A percentile compares a stretch with the other conserved stretches of the same genome.
These are phyloP conservation scores for Nemania abortiva DNA, from an alignment of 2,329 filamentous ascomycete genomes.

Conservation along the genomic window DNA sequence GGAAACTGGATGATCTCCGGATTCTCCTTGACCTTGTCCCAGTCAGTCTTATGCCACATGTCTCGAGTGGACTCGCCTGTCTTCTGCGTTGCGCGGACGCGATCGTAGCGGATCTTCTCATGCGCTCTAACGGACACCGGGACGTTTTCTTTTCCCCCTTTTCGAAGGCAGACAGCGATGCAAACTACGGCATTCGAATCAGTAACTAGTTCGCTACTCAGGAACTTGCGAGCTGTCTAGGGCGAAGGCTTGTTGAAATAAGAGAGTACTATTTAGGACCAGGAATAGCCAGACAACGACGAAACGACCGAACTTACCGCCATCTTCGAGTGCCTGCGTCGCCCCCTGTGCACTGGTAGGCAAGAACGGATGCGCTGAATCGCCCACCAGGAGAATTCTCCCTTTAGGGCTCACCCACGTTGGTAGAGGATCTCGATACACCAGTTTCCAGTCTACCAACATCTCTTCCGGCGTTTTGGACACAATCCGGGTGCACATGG, in stretches of 20 bases:
- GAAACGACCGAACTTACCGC: slow-evolving; percentile 38
- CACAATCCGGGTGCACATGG: slow-evolving; percentile 58
- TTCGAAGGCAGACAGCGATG: slow-evolving; percentile 59
- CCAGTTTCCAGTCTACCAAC: slow-evolving; percentile 64
- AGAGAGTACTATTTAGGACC: background rate
- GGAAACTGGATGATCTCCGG: slow-evolving; percentile 62
- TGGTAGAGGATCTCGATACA: slow-evolving; percentile 62
- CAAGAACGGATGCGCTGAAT: slow-evolving; percentile 64
- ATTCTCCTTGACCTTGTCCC: slow-evolving; percentile 61
- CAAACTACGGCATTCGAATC: slow-evolving; percentile 47
- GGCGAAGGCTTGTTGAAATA: background rate
- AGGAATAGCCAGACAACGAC: background rate
- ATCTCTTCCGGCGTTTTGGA: slow-evolving; percentile 57
- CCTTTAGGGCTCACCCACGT: slow-evolving; percentile 61
- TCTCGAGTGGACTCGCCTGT: slow-evolving; percentile 64
- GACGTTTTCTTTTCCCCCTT: slow-evolving; percentile 54
- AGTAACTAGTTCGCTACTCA: background rate
- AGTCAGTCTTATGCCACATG: slow-evolving; percentile 68
- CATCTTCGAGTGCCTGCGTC: slow-evolving; percentile 65
- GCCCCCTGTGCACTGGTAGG: slow-evolving; percentile 63
- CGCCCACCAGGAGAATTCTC: slow-evolving; percentile 61
- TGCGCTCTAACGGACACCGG: slow-evolving; percentile 58
- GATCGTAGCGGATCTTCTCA: slow-evolving; percentile 62
- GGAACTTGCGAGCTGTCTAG: background rate
- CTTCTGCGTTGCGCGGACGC: slow-evolving; percentile 62